Base-by-base conservation (phyloP, 2,329 filamentous ascomycete species). In the Diaporthe sp. region DNA sequence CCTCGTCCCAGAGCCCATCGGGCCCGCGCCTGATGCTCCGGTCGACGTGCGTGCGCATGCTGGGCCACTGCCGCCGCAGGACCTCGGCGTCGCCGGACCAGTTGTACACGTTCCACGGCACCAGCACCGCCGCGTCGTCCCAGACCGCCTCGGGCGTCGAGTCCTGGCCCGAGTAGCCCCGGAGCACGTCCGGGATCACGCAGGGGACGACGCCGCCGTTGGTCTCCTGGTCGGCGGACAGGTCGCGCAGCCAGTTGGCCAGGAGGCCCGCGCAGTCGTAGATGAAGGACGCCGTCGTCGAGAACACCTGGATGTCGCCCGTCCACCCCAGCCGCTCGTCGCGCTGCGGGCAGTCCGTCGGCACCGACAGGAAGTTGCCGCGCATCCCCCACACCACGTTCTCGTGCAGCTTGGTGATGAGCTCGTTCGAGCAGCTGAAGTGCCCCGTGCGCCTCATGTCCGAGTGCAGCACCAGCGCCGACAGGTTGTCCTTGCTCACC, bases 351-450 rank as follows among this genome's bases (percentile, higher is more conserved):
- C 88, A 90, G 77, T 92, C 90, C 0, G 89, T 91, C 0, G 89
- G 89, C 0, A 91, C 80, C 0, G 84, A 86, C 4, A 91, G 76
- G 76, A 92, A 91, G 76, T 92, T 92, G 0, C 89, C 89, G 37
- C 85, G 84, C 86, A 91, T 90, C 7, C 85, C 86, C 90, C 90
- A 91, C 39, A 82, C 78, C 0, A 88, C 84, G 71, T 92, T 92
- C 1, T 84, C 71, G 75, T 91, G 86, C 6, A 92, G 84, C 59
- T 86, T 81, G 76, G 91, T 92, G 35, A 92, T 76, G 4, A 86
- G 80, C 0, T 77, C 61, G 63, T 92, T 80, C 0, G 89, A 92
- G 72, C 86, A 90, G 12, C 84, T 78, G 65, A 91, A 91, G 72
- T 78, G 83, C 0, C 89, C 88, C 0, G 81, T 88, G 15, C 84